Base-by-base conservation (phyloP, 257 asterid species). In the Eustoma russellianum region DNA sequence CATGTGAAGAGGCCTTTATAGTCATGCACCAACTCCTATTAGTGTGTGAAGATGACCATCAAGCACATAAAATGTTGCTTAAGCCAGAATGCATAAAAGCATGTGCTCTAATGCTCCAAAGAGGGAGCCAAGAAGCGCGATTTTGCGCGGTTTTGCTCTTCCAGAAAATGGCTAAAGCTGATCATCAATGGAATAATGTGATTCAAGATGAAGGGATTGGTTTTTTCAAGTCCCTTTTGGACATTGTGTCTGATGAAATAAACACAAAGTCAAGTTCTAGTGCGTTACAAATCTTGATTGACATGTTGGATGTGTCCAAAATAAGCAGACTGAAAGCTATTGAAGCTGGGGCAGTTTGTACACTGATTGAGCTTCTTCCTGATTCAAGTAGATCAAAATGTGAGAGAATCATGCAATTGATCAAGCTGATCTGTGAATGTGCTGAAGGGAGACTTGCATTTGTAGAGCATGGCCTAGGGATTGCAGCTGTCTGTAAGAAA, bases 391-490 rank as follows among this genome's bases (percentile, higher is more conserved):
- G 76, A 13, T 66, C 89, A 2, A 80, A 59, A 52, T 66, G 87
- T 7, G 98, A 91, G 68, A 77, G 59, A 38, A 82, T 87, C 16
- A 40, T 91, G 86, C 57, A 62, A 15, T 17, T 84, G 70, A 59
- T 91, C 1, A 87, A 76, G 67, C 35, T 83, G 9, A 55, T 91
- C 16, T 87, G 95, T 5, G 95, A 91, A 24, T 70, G 86, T 17
- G 94, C 96, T 0, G 98, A 91, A 1, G 98, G 96, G 55, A 68
- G 98, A 5, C 17, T 80, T 54, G 95, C 94, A 0, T 74, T 91
- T 7, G 50, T 63, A 1, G 98, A 91, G 44, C 98, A 91, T 19
- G 83, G 79, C 0, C 35, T 86, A 49, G 98, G 96, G 28, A 75
- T 91, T 11, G 79, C 95, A 0, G 96, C 85, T 0, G 70, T 90